Evolutionary conservation across 164 flowering plant species (phyloP), one percentile per base, ranked within the genome.

Genomic region (Vitis cinerea): DNA sequence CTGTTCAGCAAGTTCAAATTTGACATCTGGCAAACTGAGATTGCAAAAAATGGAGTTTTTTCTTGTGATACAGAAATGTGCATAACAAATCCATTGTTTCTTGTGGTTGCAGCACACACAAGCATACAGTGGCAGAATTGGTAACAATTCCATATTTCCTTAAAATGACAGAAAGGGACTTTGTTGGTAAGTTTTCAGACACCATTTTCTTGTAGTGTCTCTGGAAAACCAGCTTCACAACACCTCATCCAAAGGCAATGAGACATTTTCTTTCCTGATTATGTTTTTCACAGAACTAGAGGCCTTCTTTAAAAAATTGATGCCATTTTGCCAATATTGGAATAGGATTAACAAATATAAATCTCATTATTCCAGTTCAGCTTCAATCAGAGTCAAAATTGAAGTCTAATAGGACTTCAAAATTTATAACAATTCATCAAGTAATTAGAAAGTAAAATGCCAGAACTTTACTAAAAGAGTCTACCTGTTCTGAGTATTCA

Each of bases 401-500:
- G 7, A 53, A 53, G n/a, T 14, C 15, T 53, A 4, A 14, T 53
- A 13, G 56, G 44, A 31, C 44, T 31, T 31, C 14, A 13, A 53
- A n/a, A 2, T 13, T 53, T 53, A 0, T 12, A 15, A 63, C 37
- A 13, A 61, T 47, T 10, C 6, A 60, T 61, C 8, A 31, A 8
- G 61, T 27, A 56, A 64, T 19, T n/a, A 15, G 15, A 57, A 19
- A 67, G 23, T 14, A 61, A 54, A 63, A 37, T 58, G 58, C 10
- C n/a, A 29, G 44, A 50, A 55, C 19, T 49, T 31, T 55, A 5
- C 10, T 58, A 9, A 9, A 65, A 11, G 27, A 59, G 15, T 9
- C 64, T 77, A 95, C 99, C 97, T 90, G 93, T 71, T 95, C 97
- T 23, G 98, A 88, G 83, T 89, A 95, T 73, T 93, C 97, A 15